Percentiles rank a stretch among this genome's conserved stretches.
phyloP scores from a whole-genome alignment of 2,329 filamentous ascomycete genomes.

The Fusarium citri region DNA sequence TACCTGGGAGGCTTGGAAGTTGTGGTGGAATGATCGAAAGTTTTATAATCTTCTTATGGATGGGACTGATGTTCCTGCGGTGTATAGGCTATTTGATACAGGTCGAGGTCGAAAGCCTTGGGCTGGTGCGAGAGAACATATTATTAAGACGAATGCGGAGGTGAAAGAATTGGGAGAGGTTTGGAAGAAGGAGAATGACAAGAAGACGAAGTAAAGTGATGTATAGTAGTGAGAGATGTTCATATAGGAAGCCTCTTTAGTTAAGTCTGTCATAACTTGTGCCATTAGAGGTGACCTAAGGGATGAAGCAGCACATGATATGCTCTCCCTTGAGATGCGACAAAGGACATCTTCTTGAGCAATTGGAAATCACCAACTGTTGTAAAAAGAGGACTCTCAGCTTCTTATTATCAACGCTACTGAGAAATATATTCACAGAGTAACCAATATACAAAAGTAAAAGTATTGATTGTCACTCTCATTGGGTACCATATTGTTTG shows the following conservation, averaged over 20 bases:
- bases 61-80: slow-evolving; percentile 54
- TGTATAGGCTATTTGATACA: slow-evolving; percentile 57
- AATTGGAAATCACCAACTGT: background rate
- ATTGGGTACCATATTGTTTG: background rate
- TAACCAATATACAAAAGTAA: background rate
- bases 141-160: slow-evolving; percentile 46
- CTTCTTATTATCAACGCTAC: background rate
- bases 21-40: slow-evolving; percentile 56
- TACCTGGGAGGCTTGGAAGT: slow-evolving; percentile 55
- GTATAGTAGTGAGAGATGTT: background rate
- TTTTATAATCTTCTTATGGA: slow-evolving; percentile 56
- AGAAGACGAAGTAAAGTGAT: slow-evolving; percentile 33
- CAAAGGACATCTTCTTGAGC: background rate
- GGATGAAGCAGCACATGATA: background rate
- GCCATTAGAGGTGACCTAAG: background rate
- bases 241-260: background rate
- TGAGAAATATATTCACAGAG: background rate
- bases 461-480: background rate
- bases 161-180: slow-evolving; percentile 33
- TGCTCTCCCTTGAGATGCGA: background rate
- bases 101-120: slow-evolving; percentile 54
- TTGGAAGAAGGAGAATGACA: slow-evolving; percentile 41
- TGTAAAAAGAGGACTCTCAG: background rate
- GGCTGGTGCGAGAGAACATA: slow-evolving; percentile 52
- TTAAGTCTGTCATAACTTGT: background rate